Evolutionary conservation across 2,329 filamentous ascomycete species (phyloP), one percentile per base, ranked within the genome.

Genomic region (Hypoxylon sp.): DNA sequence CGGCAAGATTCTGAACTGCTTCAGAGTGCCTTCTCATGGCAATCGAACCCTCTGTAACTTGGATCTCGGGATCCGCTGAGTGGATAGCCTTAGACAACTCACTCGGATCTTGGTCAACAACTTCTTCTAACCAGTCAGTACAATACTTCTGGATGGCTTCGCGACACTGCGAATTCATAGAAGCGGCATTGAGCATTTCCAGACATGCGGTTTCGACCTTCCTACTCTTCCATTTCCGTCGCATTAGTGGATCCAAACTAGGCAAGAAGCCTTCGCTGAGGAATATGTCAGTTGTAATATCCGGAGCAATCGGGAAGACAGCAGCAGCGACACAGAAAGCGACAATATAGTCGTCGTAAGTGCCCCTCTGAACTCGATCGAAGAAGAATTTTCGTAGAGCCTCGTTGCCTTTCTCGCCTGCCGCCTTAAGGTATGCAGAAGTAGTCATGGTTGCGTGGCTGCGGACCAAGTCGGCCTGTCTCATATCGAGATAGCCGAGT

Each of bases 321-420:
- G 91, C 89, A 1, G 94, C 90, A 5, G 94, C 94, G n/a, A 94
- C 94, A 59, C 94, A 98, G 79, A 98, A 98, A 5, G 94, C 94
- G 54, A 96, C 86, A 60, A 97, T 93, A 72, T 97, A 89, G 79
- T 97, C 93, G 75, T 98, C 94, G 71, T 94, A 93, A 24, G 92
- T 95, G 58, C 90, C 90, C 70, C 91, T 90, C 72, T 87, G 82
- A 14, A 97, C 85, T 59, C 91, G 89, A 14, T 87, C 84, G 59
- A 90, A 90, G 78, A 98, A 92, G 78, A 96, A 95, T 4, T 87
- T 86, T 4, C 88, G 87, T 54, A 98, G 88, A 71, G 90, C 87
- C 71, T 88, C 85, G 71, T 90, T 86, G 3, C 94, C 93, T 5
- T 88, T 86, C 11, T 94, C 88, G 59, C 89, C 89, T 2, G 92